Evolutionary conservation across 192 early-diverging fungal genomes (phyloP).

Genomic region (Phlyctochytrium bullatum): DNA sequence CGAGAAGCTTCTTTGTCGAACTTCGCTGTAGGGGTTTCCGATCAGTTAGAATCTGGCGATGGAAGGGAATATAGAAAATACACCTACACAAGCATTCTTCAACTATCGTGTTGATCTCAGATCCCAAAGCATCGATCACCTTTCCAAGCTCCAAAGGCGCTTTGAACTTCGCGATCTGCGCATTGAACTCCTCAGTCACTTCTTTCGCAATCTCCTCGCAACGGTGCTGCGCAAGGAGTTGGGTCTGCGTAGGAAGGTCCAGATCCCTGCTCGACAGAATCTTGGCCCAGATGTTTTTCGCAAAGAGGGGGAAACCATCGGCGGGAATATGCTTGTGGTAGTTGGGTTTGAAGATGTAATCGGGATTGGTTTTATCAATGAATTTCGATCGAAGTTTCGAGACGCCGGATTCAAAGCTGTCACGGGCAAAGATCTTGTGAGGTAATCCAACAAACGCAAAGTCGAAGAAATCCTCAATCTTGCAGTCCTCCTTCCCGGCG

Average conservation of each 20-base stretch:
- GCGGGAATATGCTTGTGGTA: constrained; percentile 93
- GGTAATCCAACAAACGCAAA: constrained; percentile 85
- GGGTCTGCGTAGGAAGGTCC: constrained; percentile 97
- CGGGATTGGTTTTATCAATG: constrained; percentile 57
- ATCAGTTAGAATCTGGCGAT: background rate
- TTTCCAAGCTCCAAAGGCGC: constrained; percentile 75
- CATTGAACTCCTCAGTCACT: constrained; percentile 70
- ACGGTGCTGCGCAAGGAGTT: constrained; percentile 94
- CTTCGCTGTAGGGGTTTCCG: constrained; percentile 19
- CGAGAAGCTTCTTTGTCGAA: constrained; percentile 91
- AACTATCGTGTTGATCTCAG: constrained; percentile 56
- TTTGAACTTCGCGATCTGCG: constrained; percentile 59
- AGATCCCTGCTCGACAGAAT: constrained; percentile 93
- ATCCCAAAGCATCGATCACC: constrained; percentile 75
- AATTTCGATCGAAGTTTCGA: constrained; percentile 51
- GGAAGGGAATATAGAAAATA: constrained; percentile 22
- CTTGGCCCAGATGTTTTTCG: constrained; percentile 92
- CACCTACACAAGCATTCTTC: constrained; percentile 37
- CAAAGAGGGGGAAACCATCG: constrained; percentile 93
- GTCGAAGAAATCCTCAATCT: constrained; percentile 87
- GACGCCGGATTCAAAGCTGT: constrained; percentile 68
- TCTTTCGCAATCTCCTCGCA: constrained; percentile 93
- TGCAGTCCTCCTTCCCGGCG: constrained; percentile 69
- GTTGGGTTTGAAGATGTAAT: constrained; percentile 79
- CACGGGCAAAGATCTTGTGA: constrained; percentile 83